phyloP scores from a whole-genome alignment of 768 basidiomycete species.

The Infundibulicybe gibba region DNA sequence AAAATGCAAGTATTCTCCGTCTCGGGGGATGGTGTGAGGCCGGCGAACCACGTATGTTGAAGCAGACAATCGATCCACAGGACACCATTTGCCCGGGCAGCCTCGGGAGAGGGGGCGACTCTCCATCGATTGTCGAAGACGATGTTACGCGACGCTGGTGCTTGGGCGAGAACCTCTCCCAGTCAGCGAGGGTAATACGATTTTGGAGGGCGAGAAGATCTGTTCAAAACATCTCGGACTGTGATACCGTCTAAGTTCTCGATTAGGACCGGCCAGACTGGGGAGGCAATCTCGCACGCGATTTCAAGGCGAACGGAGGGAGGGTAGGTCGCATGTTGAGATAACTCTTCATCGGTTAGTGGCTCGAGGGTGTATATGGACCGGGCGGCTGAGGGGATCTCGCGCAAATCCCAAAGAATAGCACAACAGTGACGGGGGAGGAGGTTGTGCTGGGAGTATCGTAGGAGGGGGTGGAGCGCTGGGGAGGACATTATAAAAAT shows the following conservation, averaged over 20 bases:
- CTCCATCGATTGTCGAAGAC: conserved; percentile 45
- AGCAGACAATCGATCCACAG: conserved; percentile 48
- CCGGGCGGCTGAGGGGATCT: conserved; percentile 20
- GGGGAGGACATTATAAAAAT: conserved; percentile 8
- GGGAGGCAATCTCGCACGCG: conserved; percentile 42
- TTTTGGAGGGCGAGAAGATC: conserved; percentile 37
- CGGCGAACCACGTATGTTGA: conserved; percentile 45
- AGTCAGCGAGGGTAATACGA: conserved; percentile 37
- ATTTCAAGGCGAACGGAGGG: conserved; percentile 32
- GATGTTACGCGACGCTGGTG: conserved; percentile 34
- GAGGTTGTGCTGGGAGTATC: conserved; percentile 30
- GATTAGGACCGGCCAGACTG: conserved; percentile 36
- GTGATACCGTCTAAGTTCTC: conserved; percentile 45
- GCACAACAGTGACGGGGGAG: conserved; percentile 19
- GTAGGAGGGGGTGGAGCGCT: conserved; percentile 31
- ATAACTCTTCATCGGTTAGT: conserved; percentile 27
- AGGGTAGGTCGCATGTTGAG: conserved; percentile 40
- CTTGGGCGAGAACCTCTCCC: conserved; percentile 34
- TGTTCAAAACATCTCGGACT: conserved; percentile 44
- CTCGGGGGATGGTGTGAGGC: conserved; percentile 38
- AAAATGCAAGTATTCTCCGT: conserved; percentile 37
- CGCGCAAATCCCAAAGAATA: conserved; percentile 49
- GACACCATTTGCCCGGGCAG: conserved; percentile 35
- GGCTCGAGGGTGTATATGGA: conserved; percentile 15
- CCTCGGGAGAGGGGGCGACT: conserved; percentile 28